phyloP scores from a whole-genome alignment of 148 eudicot species.

The Chenopodium album region DNA sequence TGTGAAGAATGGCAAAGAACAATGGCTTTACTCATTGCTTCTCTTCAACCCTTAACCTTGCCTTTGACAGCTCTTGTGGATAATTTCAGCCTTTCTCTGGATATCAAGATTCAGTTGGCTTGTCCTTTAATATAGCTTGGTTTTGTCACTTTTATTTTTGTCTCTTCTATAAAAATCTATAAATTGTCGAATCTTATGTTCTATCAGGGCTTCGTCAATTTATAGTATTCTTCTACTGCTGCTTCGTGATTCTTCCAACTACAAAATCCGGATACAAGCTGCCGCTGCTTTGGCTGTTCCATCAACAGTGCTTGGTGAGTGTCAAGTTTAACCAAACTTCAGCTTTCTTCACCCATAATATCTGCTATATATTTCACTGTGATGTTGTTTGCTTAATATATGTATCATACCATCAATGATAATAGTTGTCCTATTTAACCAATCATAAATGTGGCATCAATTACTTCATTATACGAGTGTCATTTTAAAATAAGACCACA shows the following conservation, averaged over 20 bases:
- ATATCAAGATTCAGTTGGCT: neutral
- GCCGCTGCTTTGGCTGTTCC: conserved; percentile 99
- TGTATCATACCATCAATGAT: neutral
- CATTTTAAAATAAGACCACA: neutral
- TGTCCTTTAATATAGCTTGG: neutral
- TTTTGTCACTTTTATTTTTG: neutral
- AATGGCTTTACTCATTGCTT: neutral
- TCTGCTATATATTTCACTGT: neutral
- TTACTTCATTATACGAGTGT: neutral
- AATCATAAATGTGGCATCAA: neutral
- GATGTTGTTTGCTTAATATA: neutral
- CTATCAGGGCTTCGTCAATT: conserved; percentile 80
- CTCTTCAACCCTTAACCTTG: neutral
- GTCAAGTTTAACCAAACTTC: neutral
- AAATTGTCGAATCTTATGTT: neutral
- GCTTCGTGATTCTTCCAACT: conserved; percentile 91
- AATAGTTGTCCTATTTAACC: neutral
- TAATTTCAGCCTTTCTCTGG: neutral
- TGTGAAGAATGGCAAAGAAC: neutral
- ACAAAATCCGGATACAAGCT: conserved; percentile 93
- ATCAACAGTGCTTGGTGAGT: conserved; percentile 57
- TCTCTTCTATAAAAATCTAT: neutral
- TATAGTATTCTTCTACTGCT: conserved; percentile 75
- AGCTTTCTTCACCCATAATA: neutral
- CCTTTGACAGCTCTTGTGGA: neutral